Base-by-base conservation (phyloP, 768 basidiomycete genomes). In the Boletus eberwhitei region DNA sequence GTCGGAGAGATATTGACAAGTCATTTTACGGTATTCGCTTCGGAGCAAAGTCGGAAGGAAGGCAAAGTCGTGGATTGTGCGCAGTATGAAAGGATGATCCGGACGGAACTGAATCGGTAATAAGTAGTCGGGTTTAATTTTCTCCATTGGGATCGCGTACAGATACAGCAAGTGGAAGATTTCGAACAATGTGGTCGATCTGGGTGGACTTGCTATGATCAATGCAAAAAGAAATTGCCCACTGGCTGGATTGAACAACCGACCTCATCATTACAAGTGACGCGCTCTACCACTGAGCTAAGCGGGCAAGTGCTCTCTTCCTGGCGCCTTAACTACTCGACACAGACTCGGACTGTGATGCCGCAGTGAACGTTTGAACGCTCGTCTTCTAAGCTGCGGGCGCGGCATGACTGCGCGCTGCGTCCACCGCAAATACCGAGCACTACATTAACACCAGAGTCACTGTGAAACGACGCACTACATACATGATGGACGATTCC, bases 11-110 rank as follows among this genome's bases (percentile, higher is more conserved):
- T 91, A 17, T 70, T 93, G 53, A 83, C 79, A 66, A 88, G 85
- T 59, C 91, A 93, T 70, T 66, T 95, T 63, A 85, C 88, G 2
- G 90, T 93, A 34, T 94, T 95, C 73, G 93, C 93, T 52, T 90
- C 90, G 37, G 92, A 94, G 75, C 75, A 80, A 55, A 88, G 89
- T 59, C 75, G 91, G 58, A 77, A 69, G 53, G 80, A 88, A 58
- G 89, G 86, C 14, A 76, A 63, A 11, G 83, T 93, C 12, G 79
- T 94, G 1, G 80, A 90, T 65, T 89, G 83, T 63, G 75, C 64
- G 17, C 77, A 82, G 62, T 92, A 88, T 64, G 88, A 87, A 72
- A 73, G 69, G 55, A 65, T 69, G 36, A 74, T 75, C n/a, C 75
- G 80, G 64, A 64, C 68, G 58, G 71, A 70, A 55, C 63, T 63